Conservation (phyloP, 2,329 filamentous ascomycete genomes). For the Metarhizium sp. region DNA sequence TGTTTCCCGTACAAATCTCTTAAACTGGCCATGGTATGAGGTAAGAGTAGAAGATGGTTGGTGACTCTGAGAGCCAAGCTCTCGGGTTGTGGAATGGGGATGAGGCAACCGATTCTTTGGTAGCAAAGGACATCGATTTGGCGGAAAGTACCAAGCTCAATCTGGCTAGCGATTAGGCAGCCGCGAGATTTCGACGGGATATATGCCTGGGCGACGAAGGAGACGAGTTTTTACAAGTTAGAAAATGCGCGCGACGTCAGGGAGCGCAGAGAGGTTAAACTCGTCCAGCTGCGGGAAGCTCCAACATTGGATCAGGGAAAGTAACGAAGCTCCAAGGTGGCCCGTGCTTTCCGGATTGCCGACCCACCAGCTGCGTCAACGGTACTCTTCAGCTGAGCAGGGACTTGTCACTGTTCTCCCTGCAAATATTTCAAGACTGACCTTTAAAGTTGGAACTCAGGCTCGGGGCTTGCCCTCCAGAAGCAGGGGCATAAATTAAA, state of each 20-base stretch:
- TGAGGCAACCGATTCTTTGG: neutral
- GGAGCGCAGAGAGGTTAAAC: neutral
- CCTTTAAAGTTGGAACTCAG: too few species aligned
- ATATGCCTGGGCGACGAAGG: neutral
- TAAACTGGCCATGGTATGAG: conserved; percentile 22
- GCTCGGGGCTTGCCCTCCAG: neutral
- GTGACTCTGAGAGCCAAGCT: neutral
- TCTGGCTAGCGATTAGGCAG: neutral
- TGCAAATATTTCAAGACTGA: neutral
- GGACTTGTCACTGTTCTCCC: neutral
- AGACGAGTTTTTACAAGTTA: neutral
- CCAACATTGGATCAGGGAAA: neutral
- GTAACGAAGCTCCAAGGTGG: neutral
- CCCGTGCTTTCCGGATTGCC: neutral
- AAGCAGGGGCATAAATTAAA: too few species aligned
- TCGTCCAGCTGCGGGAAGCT: conserved; percentile 2
- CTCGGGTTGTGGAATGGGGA: neutral
- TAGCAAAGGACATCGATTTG: neutral
- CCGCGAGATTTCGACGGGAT: neutral
- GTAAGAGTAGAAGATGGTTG: neutral
- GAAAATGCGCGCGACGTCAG: neutral
- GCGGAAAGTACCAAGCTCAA: neutral
- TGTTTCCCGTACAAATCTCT: conserved; percentile 22
- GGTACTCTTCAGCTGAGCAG: neutral
- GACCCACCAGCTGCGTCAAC: neutral